Conservation (phyloP, 495 filamentous ascomycete genomes). For the Baudoinia panamericana region DNA sequence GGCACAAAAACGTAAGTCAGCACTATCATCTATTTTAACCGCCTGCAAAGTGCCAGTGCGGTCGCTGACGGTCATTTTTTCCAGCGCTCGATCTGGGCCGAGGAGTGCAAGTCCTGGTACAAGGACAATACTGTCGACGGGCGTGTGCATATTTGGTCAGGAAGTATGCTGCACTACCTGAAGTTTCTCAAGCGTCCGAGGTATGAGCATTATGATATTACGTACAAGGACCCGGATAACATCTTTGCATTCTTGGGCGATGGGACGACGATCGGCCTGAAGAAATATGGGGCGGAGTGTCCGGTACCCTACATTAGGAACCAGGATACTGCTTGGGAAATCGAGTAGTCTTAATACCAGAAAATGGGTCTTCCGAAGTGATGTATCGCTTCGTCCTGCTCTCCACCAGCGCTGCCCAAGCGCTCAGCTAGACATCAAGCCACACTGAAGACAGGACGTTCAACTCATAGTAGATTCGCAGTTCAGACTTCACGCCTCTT, state of each 20-base stretch:
- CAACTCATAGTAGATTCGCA: no score
- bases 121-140: slow-evolving; percentile 22
- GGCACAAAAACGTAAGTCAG: slow-evolving; percentile 11
- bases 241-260: slow-evolving; percentile 8
- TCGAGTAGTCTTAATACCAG: slow-evolving; percentile 1
- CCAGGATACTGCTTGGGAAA: not conserved
- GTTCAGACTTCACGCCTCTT: no score
- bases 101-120: slow-evolving; percentile 44
- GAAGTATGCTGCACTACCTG: slow-evolving; percentile 5
- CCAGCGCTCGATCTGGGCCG: slow-evolving; percentile 34
- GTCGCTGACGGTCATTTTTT: not conserved
- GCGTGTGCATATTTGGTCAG: slow-evolving; percentile 2
- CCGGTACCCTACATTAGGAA: slow-evolving; percentile 1
- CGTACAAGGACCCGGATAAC: slow-evolving; percentile 7
- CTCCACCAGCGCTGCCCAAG: no score
- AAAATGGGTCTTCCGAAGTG: no score
- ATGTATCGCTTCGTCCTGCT: no score
- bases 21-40: not conserved
- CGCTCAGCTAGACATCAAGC: no score
- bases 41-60: not conserved
- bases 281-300: slow-evolving; percentile 3
- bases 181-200: slow-evolving; percentile 2
- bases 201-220: slow-evolving; percentile 10
- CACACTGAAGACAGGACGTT: no score
- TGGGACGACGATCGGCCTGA: slow-evolving; percentile 2